Base-by-base conservation (phyloP, 2,329 filamentous ascomycete species). In the Coniochaeta sp. region DNA sequence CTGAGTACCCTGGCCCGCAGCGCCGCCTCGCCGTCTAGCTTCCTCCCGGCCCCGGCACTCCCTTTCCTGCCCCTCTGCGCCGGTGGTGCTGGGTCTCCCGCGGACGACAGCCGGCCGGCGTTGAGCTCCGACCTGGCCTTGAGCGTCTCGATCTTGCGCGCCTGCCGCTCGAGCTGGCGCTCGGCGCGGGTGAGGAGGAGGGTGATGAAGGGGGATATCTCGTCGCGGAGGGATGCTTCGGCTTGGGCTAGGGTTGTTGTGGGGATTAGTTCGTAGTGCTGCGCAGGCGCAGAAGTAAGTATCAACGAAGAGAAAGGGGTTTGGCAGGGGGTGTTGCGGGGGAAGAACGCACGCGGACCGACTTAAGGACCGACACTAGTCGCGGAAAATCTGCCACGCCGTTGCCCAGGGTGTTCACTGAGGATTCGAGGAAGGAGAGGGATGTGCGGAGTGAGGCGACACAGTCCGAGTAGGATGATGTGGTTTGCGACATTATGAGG, bases 231-330 rank as follows among this genome's bases (percentile, higher is more conserved):
- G 4, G 91, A 88, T 65, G 90, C 81, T 74, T 97, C 93, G 34
- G 93, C 93, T 63, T 88, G 83, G 62, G 88, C 87, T 52, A 97
- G 85, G 58, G 90, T 90, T 14, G 89, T 85, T 71, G 96, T 91
- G 17, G 92, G 90, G 66, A 96, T 90, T 47, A 96, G 86, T 73
- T 97, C 93, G 75, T 96, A 97, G 77, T 96, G 93, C 88, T 96
- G 63, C 62, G 54, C 2, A 17, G 38, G 8, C 10, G 5, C 17
- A 26, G 22, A 12, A 16, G 44, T 50, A 16, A 50, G 19, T n/a
- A 44, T n/a, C n/a, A n/a, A n/a, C n/a, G n/a, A n/a, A n/a, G n/a
- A n/a, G n/a, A n/a, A n/a, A n/a, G n/a, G n/a, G n/a, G n/a, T n/a
- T n/a, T n/a, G n/a, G n/a, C n/a, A 22, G 19, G 40, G 24, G 16